Conservation (phyloP, 495 filamentous ascomycete genomes). For the Sordaria brevicollis region DNA sequence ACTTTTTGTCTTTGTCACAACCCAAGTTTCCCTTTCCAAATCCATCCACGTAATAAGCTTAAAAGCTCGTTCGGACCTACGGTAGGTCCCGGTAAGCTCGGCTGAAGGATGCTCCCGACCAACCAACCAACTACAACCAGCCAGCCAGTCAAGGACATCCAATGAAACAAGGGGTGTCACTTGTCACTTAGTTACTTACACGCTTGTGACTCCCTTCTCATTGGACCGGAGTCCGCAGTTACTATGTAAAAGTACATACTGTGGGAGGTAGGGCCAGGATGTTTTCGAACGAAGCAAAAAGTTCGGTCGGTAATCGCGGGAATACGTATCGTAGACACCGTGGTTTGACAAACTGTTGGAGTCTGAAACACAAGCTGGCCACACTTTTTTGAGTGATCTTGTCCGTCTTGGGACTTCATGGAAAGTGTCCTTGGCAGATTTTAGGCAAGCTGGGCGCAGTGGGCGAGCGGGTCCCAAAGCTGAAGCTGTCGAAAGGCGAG, state of each 20-base stretch:
- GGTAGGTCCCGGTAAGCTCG: neutral
- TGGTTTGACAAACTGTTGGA: neutral
- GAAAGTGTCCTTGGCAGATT: neutral
- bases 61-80: neutral
- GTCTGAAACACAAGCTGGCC: neutral
- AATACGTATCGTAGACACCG: neutral
- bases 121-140: too few relatives aligned
- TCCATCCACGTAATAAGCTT: neutral
- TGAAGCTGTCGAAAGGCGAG: too few relatives aligned
- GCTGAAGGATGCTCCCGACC: neutral
- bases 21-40: neutral
- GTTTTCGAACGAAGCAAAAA: too few relatives aligned
- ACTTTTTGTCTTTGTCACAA: neutral
- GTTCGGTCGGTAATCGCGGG: too few relatives aligned
- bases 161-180: neutral
- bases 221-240: too few relatives aligned
- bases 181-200: neutral
- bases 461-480: too few relatives aligned
- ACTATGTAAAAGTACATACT: too few relatives aligned
- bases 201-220: too few relatives aligned
- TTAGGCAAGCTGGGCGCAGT: neutral
- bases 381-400: neutral
- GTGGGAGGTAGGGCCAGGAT: too few relatives aligned
- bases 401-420: neutral
- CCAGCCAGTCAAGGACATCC: neutral